A percentile compares a stretch with the other conserved stretches of the same genome.
These are phyloP conservation scores for Coemansia sp. DNA, from an alignment of 192 early-diverging fungal genomes.

Conservation along the genomic window DNA sequence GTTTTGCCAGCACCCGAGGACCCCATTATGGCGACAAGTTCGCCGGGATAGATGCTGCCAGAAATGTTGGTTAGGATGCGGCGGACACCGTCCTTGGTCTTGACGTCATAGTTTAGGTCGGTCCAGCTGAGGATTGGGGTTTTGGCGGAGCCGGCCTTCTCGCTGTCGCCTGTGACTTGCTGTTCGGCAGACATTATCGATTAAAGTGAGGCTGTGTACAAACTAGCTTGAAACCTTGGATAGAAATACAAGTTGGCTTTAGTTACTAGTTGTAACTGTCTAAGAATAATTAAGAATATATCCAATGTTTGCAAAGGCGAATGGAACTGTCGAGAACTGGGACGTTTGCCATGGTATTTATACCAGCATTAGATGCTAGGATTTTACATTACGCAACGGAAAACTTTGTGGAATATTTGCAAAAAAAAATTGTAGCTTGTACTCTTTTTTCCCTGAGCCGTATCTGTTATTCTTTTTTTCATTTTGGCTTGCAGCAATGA, in stretches of 20 bases:
- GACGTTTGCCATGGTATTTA: too few relatives aligned
- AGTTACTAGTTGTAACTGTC: background rate
- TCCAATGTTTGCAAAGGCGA: background rate
- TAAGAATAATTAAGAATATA: background rate
- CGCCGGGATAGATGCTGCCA: conserved; percentile 69
- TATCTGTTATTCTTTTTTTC: background rate
- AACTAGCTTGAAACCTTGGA: background rate
- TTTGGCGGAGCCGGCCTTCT: conserved; percentile 2
- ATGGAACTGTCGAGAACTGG: too few relatives aligned
- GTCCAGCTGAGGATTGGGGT: conserved; percentile 37
- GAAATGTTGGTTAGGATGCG: conserved; percentile 64
- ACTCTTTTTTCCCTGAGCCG: background rate
- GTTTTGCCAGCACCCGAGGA: conserved; percentile 90
- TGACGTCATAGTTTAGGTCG: conserved; percentile 45
- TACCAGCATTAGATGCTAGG: too few relatives aligned
- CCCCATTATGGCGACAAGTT: conserved; percentile 87
- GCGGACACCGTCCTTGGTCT: conserved; percentile 30
- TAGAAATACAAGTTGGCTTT: background rate
- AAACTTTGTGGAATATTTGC: background rate
- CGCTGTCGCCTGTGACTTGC: background rate
- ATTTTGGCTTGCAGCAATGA: background rate
- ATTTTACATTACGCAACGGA: too few relatives aligned
- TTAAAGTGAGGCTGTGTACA: background rate
- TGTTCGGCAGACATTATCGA: background rate
- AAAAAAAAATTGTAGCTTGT: background rate